These are phyloP conservation scores for Fusarium heterosporum DNA, from an alignment of 2,329 filamentous ascomycete species.

Conservation along the genomic window DNA sequence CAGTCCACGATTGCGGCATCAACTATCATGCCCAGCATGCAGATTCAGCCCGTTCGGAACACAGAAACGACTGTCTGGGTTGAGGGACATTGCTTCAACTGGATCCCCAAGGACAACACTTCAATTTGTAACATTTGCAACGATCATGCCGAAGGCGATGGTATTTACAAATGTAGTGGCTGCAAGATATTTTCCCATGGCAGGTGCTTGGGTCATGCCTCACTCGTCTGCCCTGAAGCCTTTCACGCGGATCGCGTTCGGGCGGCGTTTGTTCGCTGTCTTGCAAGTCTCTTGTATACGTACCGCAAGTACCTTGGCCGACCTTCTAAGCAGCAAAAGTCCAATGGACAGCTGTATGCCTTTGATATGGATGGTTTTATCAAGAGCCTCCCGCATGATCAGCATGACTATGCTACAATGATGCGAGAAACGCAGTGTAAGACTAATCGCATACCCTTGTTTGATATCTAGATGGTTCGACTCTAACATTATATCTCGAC, in stretches of 20 bases:
- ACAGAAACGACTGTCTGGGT: conserved; percentile 86
- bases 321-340: conserved; percentile 70
- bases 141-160: conserved; percentile 77
- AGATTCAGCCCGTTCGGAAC: conserved; percentile 81
- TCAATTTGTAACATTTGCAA: conserved; percentile 80
- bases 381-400: conserved; percentile 72
- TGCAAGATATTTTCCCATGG: conserved; percentile 70
- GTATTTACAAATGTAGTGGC: conserved; percentile 78
- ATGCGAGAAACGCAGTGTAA: conserved; percentile 75
- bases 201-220: conserved; percentile 71
- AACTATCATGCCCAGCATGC: conserved; percentile 87
- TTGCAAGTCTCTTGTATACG: conserved; percentile 74
- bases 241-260: conserved; percentile 72
- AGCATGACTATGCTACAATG: conserved; percentile 73
- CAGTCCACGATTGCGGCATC: conserved; percentile 88
- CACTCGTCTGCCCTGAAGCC: conserved; percentile 71
- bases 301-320: conserved; percentile 73
- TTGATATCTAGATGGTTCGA: neutral
- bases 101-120: conserved; percentile 67
- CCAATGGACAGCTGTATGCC: conserved; percentile 68
- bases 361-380: conserved; percentile 76
- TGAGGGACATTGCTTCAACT: conserved; percentile 84
- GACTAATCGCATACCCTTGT: conserved; percentile 31
- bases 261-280: conserved; percentile 72
- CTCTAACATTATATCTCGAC: conserved; percentile 26